Evolutionary conservation across 78 protist species (phyloP).

Genomic region (Polysphondylium violaceum): DNA sequence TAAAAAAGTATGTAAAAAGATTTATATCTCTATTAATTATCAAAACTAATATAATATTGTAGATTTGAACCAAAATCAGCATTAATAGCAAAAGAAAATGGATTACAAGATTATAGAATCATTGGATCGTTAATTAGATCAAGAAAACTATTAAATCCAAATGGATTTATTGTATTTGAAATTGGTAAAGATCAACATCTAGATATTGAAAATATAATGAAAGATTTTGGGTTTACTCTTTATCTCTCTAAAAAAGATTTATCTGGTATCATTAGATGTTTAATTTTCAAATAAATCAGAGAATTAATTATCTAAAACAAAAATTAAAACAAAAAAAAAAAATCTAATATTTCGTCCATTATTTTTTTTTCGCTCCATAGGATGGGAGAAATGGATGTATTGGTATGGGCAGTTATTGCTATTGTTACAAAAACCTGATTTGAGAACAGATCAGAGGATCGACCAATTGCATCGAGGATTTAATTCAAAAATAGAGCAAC

Average conservation of each 20-base stretch:
- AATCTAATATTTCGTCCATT: no score
- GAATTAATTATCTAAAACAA: not conserved
- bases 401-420: no score
- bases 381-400: no score
- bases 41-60: not conserved
- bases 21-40: not conserved
- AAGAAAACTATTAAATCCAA: not conserved
- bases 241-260: slow-evolving; percentile 22
- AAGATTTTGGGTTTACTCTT: slow-evolving; percentile 3
- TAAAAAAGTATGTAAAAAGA: not conserved
- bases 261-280: slow-evolving; percentile 27
- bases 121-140: slow-evolving; percentile 17
- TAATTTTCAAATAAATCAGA: slow-evolving; percentile 14
- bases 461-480: no score
- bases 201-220: slow-evolving; percentile 6
- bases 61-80: slow-evolving; percentile 68
- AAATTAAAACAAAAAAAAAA: not conserved
- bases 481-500: no score
- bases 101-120: slow-evolving; percentile 42
- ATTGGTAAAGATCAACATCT: slow-evolving; percentile 54
- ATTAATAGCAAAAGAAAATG: slow-evolving; percentile 53
- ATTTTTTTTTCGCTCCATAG: no score
- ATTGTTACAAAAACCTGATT: no score
- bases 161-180: slow-evolving; percentile 26
- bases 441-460: no score